Evolutionary conservation across 2,329 filamentous ascomycete genomes (phyloP), one percentile per base, ranked within the genome.

Genomic region (Rutstroemia sp.): DNA sequence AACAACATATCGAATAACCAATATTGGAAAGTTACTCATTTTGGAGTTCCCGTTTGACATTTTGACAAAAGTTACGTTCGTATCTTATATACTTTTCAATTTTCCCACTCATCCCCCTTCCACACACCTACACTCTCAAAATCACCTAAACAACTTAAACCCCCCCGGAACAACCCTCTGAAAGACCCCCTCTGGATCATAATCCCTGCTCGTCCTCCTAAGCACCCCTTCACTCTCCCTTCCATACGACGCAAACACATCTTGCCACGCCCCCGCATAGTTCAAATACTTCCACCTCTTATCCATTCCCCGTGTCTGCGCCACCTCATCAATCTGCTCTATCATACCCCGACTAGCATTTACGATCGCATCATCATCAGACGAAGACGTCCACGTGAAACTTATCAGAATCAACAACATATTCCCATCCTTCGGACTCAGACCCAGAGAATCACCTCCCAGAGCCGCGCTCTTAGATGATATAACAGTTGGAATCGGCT

Each of bases 111-210:
- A 23, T 23, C 23, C 23, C 23, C 23, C 23, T 23, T 23, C 23
- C 23, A 5, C 23, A 23, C 23, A 23, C 23, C 23, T 5, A 23
- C 23, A 23, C 23, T 23, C 23, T 5, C 23, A 23, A 58, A 2
- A 48, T 59, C 67, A 73, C 54, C 73, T 78, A 72, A 64, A 67
- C 2, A 59, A 73, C 58, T 67, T 57, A 16, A 1, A 34, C 61
- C 0, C 61, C 59, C n/a, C 39, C 60, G 0, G 54, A 69, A 37
- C 39, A n/a, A 42, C 19, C 19, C n/a, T 42, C 19, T 42, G 39
- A 19, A 42, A 42, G n/a, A 42, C 39, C 16, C 3, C 61, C 62
- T 7, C n/a, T 69, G 10, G 59, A 56, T 19, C 48, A 55, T 14
- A 60, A 73, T 42, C 19, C 19, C 4, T 19, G 10, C 39, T 42